phyloP scores from a whole-genome alignment of 139 green algal species.

The Picochlorum sp. region DNA sequence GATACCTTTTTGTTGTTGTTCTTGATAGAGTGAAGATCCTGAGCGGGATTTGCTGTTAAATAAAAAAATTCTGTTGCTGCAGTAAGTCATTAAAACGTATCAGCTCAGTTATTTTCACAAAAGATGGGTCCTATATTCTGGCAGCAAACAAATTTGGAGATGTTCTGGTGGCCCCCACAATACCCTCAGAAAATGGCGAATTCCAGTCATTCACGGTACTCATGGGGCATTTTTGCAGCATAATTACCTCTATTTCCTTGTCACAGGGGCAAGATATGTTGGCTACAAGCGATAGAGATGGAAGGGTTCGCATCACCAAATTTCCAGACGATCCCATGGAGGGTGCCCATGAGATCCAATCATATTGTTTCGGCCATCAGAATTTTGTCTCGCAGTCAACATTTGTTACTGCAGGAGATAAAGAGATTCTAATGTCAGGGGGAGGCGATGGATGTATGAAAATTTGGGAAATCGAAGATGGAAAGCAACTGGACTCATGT shows the following conservation, averaged over 20 bases:
- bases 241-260: conserved; percentile 52
- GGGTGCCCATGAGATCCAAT: conserved; percentile 69
- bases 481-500: too few species aligned
- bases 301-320: conserved; percentile 53
- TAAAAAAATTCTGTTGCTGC: neutral
- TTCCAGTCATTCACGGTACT: conserved; percentile 29
- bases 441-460: conserved; percentile 58
- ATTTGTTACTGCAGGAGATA: conserved; percentile 25
- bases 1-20: too few species aligned
- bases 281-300: conserved; percentile 61
- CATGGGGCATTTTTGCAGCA: conserved; percentile 71
- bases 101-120: conserved; percentile 45
- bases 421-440: conserved; percentile 41
- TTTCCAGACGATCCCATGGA: conserved; percentile 29
- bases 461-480: conserved; percentile 52
- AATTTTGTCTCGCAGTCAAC: conserved; percentile 47
- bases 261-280: conserved; percentile 40
- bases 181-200: neutral
- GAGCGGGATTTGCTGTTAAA: too few species aligned
- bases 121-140: conserved; percentile 27
- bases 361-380: conserved; percentile 73
- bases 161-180: conserved; percentile 31
- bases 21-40: too few species aligned
- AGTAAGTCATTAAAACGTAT: conserved; percentile 48
- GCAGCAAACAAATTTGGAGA: conserved; percentile 82